Percentiles rank a stretch among this genome's conserved stretches.
These are phyloP conservation scores for Apostasia ramifera DNA, from an alignment of 106 monocot species.

Conservation along the genomic window DNA sequence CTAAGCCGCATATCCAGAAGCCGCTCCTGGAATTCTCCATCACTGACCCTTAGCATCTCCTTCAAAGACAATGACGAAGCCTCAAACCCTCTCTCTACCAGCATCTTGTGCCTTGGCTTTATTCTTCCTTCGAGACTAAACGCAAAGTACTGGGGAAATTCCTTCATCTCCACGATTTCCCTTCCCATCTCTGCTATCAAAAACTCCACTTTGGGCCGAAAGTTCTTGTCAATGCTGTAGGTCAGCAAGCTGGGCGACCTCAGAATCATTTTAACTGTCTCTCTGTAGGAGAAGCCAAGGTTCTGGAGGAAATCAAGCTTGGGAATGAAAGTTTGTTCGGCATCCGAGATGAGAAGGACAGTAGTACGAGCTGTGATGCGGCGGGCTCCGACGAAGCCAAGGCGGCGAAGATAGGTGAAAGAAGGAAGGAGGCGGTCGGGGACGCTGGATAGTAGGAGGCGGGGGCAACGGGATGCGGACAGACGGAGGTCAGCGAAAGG, in stretches of 20 bases:
- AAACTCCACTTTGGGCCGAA: conserved; percentile 59
- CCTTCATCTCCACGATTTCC: conserved; percentile 43
- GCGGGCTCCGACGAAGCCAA: conserved; percentile 50
- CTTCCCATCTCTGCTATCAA: conserved; percentile 11
- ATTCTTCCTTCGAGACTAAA: conserved; percentile 5
- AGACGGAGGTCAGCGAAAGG: conserved; percentile 27
- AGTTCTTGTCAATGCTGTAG: conserved; percentile 54
- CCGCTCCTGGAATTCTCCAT: no score
- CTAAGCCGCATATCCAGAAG: no score
- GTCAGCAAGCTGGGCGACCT: conserved; percentile 55
- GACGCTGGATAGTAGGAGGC: conserved; percentile 59
- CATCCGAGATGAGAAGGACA: conserved; percentile 60
- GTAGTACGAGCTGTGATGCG: conserved; percentile 38
- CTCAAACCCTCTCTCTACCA: conserved; percentile 30
- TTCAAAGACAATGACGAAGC: no score
- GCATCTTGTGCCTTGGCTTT: conserved; percentile 26
- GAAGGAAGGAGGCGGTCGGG: conserved; percentile 48
- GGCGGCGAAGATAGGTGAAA: conserved; percentile 57
- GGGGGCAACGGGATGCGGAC: conserved; percentile 54
- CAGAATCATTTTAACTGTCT: conserved; percentile 32
- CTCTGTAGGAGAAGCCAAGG: conserved; percentile 39
- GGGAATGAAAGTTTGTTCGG: conserved; percentile 68
- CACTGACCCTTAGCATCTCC: no score
- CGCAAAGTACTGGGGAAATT: conserved; percentile 74
- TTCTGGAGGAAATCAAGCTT: conserved; percentile 57